Evolutionary conservation across 768 basidiomycete species (phyloP).

Genomic region (Jaapia argillacea): DNA sequence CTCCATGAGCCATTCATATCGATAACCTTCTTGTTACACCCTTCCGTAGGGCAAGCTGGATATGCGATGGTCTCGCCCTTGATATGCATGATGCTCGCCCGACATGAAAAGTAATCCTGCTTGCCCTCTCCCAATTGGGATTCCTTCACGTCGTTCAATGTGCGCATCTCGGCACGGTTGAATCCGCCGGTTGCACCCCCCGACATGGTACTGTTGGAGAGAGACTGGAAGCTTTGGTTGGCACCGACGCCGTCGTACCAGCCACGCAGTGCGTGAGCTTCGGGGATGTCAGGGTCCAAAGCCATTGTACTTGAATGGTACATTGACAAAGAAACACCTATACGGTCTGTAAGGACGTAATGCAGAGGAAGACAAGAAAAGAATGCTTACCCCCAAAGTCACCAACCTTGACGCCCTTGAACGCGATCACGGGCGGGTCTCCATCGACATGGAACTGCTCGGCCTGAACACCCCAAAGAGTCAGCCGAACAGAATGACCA

Average conservation of each 20-base stretch:
- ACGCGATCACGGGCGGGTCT: constrained; percentile 69
- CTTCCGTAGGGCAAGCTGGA: constrained; percentile 73
- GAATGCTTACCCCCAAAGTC: constrained; percentile 67
- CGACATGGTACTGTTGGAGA: constrained; percentile 33
- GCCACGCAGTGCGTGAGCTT: constrained; percentile 76
- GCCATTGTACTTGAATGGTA: constrained; percentile 70
- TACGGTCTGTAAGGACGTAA: constrained; percentile 5
- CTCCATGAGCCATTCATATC: constrained; percentile 65
- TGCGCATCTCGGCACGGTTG: constrained; percentile 64
- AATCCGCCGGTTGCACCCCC: constrained; percentile 33
- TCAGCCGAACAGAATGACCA: constrained; percentile 68
- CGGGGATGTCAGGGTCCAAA: constrained; percentile 87
- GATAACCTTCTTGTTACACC: constrained; percentile 86
- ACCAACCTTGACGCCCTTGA: constrained; percentile 89
- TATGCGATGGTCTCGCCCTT: constrained; percentile 76
- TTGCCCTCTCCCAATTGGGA: constrained; percentile 70
- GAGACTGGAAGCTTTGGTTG: constrained; percentile 58
- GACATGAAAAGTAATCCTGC: constrained; percentile 66
- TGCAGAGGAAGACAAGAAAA: not conserved
- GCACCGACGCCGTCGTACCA: constrained; percentile 82
- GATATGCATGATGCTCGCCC: constrained; percentile 84
- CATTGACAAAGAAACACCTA: constrained; percentile 82
- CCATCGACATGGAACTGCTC: constrained; percentile 58
- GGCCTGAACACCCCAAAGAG: constrained; percentile 94
- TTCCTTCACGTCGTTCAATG: constrained; percentile 70